Percentiles rank a stretch among this genome's conserved stretches.
Conservation (phyloP, 73 alveolate species). For the Paramecium primaurelia region DNA sequence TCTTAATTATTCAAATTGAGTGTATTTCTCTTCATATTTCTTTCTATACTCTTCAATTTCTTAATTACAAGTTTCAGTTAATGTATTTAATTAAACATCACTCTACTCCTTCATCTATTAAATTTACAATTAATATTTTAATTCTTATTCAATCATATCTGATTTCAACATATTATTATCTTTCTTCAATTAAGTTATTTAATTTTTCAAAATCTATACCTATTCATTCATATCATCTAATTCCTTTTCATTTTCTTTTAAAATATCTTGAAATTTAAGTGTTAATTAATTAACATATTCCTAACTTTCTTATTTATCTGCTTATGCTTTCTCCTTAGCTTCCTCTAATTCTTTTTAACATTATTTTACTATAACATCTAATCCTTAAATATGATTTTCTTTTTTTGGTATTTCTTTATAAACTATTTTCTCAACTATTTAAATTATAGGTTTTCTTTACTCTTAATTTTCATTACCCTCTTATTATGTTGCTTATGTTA, state of each 20-base stretch:
- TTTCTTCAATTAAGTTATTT: background rate
- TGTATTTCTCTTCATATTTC: background rate
- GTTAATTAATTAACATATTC: background rate
- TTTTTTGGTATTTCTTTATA: background rate
- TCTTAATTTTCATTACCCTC: background rate
- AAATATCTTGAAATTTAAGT: background rate
- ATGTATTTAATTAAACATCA: background rate
- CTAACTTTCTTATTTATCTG: background rate
- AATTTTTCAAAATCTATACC: background rate
- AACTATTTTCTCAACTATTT: background rate
- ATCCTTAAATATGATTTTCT: background rate
- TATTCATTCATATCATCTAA: background rate
- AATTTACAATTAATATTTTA: background rate
- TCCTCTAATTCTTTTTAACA: background rate
- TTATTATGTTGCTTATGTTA: background rate
- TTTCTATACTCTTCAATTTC: background rate
- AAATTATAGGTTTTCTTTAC: background rate
- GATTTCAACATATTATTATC: background rate
- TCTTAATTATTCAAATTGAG: background rate
- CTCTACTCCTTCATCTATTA: background rate
- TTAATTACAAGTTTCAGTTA: background rate
- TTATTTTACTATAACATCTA: background rate
- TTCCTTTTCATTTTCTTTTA: background rate
- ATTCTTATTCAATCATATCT: background rate
- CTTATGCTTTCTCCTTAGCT: background rate